These are phyloP conservation scores for Corymbia citriodora DNA, from an alignment of 441 rosid genomes.

Conservation along the genomic window DNA sequence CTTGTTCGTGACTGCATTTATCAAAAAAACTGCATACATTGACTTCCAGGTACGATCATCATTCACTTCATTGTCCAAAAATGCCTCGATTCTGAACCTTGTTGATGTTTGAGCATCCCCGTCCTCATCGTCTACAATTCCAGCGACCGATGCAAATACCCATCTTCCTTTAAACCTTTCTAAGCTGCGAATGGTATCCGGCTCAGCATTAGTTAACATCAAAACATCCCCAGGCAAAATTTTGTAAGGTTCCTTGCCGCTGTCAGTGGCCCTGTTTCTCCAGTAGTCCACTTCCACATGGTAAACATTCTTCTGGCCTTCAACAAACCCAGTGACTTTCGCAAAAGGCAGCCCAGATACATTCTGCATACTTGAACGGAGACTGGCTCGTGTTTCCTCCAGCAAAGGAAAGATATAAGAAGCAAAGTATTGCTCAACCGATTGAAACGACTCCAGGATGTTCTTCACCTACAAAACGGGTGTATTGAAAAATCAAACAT, in stretches of 20 bases:
- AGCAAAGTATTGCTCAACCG: slow-evolving; percentile 20
- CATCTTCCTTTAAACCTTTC: slow-evolving; percentile 29
- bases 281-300: slow-evolving; percentile 27
- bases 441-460: slow-evolving; percentile 32
- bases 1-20: slow-evolving; percentile 28
- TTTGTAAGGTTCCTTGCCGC: slow-evolving; percentile 37
- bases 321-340: slow-evolving; percentile 14
- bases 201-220: slow-evolving; percentile 28
- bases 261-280: slow-evolving; percentile 28
- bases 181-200: slow-evolving; percentile 30
- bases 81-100: slow-evolving; percentile 16
- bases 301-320: slow-evolving; percentile 9
- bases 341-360: slow-evolving; percentile 35
- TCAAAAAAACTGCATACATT: slow-evolving; percentile 27
- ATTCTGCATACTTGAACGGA: slow-evolving; percentile 24
- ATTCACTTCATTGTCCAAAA: slow-evolving; percentile 5
- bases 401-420: slow-evolving; percentile 33
- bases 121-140: background rate
- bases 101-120: background rate
- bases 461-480: slow-evolving; percentile 22
- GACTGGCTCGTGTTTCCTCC: slow-evolving; percentile 40
- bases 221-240: slow-evolving; percentile 47
- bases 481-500: background rate
- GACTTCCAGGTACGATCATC: slow-evolving; percentile 6
- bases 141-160: slow-evolving; percentile 23